Evolutionary conservation across 148 eudicot genomes (phyloP).

Genomic region (Euryodendron excelsum): DNA sequence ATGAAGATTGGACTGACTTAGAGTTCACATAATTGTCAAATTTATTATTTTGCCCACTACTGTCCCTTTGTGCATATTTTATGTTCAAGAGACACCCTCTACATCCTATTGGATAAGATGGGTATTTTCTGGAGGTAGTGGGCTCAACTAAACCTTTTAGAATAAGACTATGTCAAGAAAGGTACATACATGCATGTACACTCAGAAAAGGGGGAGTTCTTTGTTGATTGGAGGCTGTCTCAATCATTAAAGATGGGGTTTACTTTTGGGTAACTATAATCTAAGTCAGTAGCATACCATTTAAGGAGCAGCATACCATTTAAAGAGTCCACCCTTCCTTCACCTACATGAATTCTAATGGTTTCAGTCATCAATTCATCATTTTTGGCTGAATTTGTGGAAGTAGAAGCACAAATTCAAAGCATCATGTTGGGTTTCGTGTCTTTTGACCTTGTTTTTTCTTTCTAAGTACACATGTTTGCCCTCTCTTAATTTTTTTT

Average conservation of each 20-base stretch:
- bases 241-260: conserved; percentile 1
- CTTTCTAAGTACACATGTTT: too few species aligned
- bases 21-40: not conserved
- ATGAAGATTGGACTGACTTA: conserved; percentile 1
- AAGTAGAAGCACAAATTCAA: not conserved
- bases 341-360: not conserved
- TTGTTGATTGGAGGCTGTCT: not conserved
- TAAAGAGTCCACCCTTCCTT: not conserved
- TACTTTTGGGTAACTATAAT: not conserved
- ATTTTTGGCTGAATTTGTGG: not conserved
- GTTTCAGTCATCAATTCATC: not conserved
- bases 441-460: too few species aligned
- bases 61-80: not conserved
- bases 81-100: not conserved
- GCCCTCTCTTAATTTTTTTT: too few species aligned
- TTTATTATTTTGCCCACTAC: not conserved
- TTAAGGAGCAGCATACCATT: not conserved
- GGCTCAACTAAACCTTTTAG: not conserved
- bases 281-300: not conserved
- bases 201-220: too few species aligned
- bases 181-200: not conserved
- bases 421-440: too few species aligned
- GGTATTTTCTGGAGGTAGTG: not conserved
- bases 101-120: not conserved
- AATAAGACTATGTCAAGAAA: not conserved